Conservation (phyloP, 441 rosid species). For the Bocquillonia castaneifolia region DNA sequence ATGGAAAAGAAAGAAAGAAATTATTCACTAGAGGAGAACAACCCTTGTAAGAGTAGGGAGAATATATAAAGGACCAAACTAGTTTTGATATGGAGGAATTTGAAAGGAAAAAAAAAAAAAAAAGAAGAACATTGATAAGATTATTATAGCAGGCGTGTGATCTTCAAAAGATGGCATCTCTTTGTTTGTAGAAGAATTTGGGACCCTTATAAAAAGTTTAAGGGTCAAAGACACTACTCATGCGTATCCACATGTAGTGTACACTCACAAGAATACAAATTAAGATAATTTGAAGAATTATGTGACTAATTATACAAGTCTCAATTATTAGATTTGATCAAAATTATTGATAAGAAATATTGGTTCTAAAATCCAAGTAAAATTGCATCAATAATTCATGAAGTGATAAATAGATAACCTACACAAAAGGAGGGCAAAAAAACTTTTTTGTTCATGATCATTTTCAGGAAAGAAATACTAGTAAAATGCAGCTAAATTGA, state of each 20-base stretch:
- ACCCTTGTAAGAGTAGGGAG: background rate
- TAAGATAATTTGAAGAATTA: background rate
- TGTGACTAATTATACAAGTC: background rate
- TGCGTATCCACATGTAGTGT: constrained; percentile 26
- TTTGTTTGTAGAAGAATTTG: background rate
- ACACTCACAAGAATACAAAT: constrained; percentile 6
- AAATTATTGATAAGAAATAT: background rate
- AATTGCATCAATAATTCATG: background rate
- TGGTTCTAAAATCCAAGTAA: no score
- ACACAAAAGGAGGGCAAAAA: background rate
- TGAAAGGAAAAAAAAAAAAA: background rate
- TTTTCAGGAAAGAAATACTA: background rate
- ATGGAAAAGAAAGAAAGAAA: background rate
- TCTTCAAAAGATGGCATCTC: constrained; percentile 12
- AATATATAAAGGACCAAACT: constrained; percentile 5
- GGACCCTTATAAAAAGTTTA: background rate
- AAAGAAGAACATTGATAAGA: constrained; percentile 6
- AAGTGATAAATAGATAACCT: background rate
- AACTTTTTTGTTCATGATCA: no score
- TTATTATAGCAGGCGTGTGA: constrained; percentile 20
- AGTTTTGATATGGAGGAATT: background rate
- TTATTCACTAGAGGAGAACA: background rate
- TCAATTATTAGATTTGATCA: constrained; percentile 1
- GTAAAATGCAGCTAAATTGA: background rate
- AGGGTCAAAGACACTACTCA: constrained; percentile 29